Evolutionary conservation across 2,329 filamentous ascomycete genomes (phyloP).

Genomic region (Cladophialophora carrionii): DNA sequence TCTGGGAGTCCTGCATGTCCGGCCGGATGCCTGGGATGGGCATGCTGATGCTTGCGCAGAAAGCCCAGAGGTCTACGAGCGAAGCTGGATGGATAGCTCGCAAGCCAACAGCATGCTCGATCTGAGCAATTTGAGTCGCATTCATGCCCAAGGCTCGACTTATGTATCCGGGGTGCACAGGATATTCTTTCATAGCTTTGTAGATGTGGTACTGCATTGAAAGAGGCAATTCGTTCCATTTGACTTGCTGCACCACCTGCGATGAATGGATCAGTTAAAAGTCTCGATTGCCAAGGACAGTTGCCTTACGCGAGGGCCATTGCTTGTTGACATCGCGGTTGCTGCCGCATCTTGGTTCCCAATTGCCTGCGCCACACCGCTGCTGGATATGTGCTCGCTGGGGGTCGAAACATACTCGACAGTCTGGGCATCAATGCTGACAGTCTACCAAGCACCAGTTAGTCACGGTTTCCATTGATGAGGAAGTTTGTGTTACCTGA

Average conservation of each 20-base stretch:
- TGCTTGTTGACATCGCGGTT: background rate
- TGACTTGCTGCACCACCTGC: slow-evolving; percentile 3
- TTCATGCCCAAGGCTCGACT: slow-evolving; percentile 19
- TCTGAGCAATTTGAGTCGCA: slow-evolving; percentile 19
- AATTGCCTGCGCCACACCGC: background rate
- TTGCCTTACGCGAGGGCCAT: background rate
- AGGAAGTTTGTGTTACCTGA: background rate
- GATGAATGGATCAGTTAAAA: background rate
- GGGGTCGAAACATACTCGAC: background rate
- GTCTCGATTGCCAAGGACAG: background rate
- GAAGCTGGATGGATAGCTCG: slow-evolving; percentile 15
- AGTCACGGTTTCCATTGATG: background rate
- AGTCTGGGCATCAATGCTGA: background rate
- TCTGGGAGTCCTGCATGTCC: slow-evolving; percentile 1
- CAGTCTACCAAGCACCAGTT: background rate
- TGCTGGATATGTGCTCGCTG: background rate
- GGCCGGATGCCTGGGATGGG: slow-evolving; percentile 2
- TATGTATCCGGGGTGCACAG: background rate
- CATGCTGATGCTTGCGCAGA: background rate
- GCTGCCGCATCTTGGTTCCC: background rate
- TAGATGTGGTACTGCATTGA: slow-evolving; percentile 32
- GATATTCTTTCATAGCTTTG: slow-evolving; percentile 1
- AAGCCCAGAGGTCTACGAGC: slow-evolving; percentile 21
- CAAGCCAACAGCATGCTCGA: slow-evolving; percentile 13
- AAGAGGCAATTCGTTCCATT: slow-evolving; percentile 26